phyloP scores from a whole-genome alignment of 495 filamentous ascomycete species.

The Bacidia rubella region DNA sequence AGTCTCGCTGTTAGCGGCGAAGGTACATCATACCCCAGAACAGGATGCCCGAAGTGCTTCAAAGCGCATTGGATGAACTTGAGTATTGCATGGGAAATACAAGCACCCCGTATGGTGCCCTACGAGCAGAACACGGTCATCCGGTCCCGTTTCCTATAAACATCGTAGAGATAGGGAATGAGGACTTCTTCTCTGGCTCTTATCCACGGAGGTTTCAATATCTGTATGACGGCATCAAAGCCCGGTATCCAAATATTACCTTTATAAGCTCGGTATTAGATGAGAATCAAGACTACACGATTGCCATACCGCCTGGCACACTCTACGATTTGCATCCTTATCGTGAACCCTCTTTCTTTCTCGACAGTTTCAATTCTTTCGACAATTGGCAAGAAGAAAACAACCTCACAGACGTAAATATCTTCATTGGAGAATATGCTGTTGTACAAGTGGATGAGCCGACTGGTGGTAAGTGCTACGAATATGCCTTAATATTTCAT shows the following conservation, averaged over 20 bases:
- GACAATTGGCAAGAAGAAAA: constrained; percentile 27
- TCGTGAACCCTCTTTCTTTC: constrained; percentile 34
- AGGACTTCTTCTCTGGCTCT: too few relatives aligned
- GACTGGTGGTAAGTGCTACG: constrained; percentile 32
- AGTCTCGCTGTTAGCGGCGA: constrained; percentile 38
- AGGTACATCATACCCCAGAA: constrained; percentile 37
- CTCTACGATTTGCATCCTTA: constrained; percentile 40
- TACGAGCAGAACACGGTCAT: too few relatives aligned
- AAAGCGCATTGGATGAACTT: constrained; percentile 1
- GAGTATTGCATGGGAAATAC: constrained; percentile 56
- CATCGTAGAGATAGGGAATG: too few relatives aligned
- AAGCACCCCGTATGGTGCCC: too few relatives aligned
- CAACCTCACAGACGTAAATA: constrained; percentile 27
- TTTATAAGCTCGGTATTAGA: too few relatives aligned
- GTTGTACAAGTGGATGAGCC: constrained; percentile 37
- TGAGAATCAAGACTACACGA: constrained; percentile 21
- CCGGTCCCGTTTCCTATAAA: too few relatives aligned
- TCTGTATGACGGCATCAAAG: too few relatives aligned
- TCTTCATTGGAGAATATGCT: constrained; percentile 44
- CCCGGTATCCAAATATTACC: too few relatives aligned
- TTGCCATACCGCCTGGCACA: constrained; percentile 22
- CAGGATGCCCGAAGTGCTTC: constrained; percentile 45
- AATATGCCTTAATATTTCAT: constrained; percentile 13
- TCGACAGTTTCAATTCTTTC: constrained; percentile 41
- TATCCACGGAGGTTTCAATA: too few relatives aligned